Base-by-base conservation (phyloP, 164 flowering plant species). In the Sedum album region DNA sequence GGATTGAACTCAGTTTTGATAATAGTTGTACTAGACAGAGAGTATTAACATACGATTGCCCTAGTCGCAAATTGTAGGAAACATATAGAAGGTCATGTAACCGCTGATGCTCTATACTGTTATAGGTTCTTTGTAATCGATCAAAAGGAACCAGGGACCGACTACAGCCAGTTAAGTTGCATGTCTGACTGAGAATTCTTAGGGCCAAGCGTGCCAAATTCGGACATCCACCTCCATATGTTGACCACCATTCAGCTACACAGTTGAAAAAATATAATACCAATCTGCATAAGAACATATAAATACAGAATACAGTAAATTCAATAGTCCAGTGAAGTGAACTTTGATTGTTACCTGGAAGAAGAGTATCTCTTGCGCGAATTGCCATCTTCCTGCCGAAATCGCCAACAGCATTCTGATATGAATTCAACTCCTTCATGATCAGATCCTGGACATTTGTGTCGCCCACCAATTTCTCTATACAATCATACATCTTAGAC, bases 241-340 rank as follows among this genome's bases (percentile, higher is more conserved):
- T 88, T 69, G 91, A 85, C 98, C 98, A 91, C 98, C 98, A 93
- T 78, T 89, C 96, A 67, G 78, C 96, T 93, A 1, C 31, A 26
- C 62, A 28, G 18, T 26, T 26, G 7, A 2, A 18, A 26, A 28
- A 26, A 57, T 26, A 2, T 26, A 26, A 10, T 96, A 89, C 96
- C 97, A 86, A 77, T 91, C 97, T 65, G 78, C 94, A 77, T 96
- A 90, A 5, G 63, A 41, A 51, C 18, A 30, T 36, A 31, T 31
- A 2, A 11, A 62, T 4, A 30, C 5, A 21, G n/a, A 35, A 3
- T 35, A 35, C 3, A 7, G 38, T 35, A 35, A 7, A 86, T 80
- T 3, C 13, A 26, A 57, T 4, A 4, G 28, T 0, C 13, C 26
- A 13, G 33, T n/a, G n/a, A 26, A 13, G 28, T 21, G 30, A 65